phyloP scores from a whole-genome alignment of 2,329 filamentous ascomycete species.

The Colletotrichum salicis region DNA sequence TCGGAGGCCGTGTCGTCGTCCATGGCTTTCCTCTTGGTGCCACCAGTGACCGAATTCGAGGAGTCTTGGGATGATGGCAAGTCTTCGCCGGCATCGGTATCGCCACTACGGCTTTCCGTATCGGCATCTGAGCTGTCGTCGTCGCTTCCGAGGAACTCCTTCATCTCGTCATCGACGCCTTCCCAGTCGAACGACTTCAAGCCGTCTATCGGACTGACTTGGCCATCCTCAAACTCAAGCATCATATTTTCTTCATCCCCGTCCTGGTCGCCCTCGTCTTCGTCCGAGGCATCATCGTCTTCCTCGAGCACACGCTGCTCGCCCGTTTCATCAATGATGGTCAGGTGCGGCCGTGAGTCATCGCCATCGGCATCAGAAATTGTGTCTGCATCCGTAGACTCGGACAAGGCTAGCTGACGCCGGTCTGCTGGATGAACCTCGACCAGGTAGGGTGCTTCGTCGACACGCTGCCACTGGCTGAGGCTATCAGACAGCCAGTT shows the following conservation, averaged over 20 bases:
- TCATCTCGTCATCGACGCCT: constrained; percentile 76
- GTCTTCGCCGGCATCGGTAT: constrained; percentile 35
- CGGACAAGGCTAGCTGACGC: constrained; percentile 46
- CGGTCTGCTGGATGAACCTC: constrained; percentile 78
- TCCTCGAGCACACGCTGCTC: constrained; percentile 53
- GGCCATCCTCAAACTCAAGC: constrained; percentile 60
- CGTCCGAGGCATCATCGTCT: constrained; percentile 46
- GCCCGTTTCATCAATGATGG: constrained; percentile 55
- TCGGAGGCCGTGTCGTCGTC: constrained; percentile 42
- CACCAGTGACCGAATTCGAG: constrained; percentile 4
- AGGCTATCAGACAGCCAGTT: constrained; percentile 90
- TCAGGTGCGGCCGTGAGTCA: constrained; percentile 56
- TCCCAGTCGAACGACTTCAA: constrained; percentile 70
- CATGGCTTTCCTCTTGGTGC: constrained; percentile 32
- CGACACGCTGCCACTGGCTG: constrained; percentile 81
- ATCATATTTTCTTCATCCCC: constrained; percentile 59
- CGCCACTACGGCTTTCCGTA: constrained; percentile 39
- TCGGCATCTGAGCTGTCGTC: constrained; percentile 59
- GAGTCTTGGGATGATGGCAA: constrained; percentile 24
- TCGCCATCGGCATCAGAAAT: constrained; percentile 38
- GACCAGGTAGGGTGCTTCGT: constrained; percentile 82
- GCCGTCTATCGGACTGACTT: constrained; percentile 63
- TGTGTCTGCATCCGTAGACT: constrained; percentile 39
- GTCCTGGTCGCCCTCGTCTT: constrained; percentile 47
- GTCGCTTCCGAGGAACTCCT: constrained; percentile 74